phyloP scores from a whole-genome alignment of 2,329 filamentous ascomycete genomes.

The Ophiostoma angusticollis region DNA sequence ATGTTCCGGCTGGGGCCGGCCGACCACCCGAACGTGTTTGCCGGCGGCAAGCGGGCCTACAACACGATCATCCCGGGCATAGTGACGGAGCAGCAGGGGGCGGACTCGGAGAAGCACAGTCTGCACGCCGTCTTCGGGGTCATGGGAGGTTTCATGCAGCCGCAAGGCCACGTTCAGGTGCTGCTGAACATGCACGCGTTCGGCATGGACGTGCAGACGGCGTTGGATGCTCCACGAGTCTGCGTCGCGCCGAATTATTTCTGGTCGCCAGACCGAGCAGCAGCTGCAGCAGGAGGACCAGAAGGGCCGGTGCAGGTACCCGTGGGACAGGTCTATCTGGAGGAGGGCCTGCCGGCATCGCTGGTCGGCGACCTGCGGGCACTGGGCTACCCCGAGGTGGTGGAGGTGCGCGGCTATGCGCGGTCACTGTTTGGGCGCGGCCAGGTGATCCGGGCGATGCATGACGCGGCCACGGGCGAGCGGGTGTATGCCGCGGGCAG shows the following conservation, averaged over 20 bases:
- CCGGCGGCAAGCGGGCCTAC: slow-evolving; percentile 74
- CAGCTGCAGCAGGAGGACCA: slow-evolving; percentile 35
- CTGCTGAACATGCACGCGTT: slow-evolving; percentile 78
- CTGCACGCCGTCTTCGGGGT: slow-evolving; percentile 46
- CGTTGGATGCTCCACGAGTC: slow-evolving; percentile 75
- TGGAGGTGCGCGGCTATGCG: slow-evolving; percentile 49
- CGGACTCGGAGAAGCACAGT: neutral
- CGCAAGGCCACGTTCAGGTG: slow-evolving; percentile 87
- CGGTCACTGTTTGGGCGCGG: slow-evolving; percentile 69
- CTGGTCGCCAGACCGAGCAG: slow-evolving; percentile 26
- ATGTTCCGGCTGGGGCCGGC: slow-evolving; percentile 59
- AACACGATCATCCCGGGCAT: slow-evolving; percentile 93
- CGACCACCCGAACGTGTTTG: slow-evolving; percentile 65
- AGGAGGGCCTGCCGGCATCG: slow-evolving; percentile 62
- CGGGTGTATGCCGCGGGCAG: slow-evolving; percentile 77
- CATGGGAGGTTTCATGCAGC: slow-evolving; percentile 97
- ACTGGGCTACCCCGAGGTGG: slow-evolving; percentile 59
- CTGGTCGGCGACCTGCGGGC: slow-evolving; percentile 50
- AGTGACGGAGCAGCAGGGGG: slow-evolving; percentile 52
- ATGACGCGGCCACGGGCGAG: slow-evolving; percentile 52
- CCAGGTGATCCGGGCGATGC: slow-evolving; percentile 64
- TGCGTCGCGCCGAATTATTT: slow-evolving; percentile 55
- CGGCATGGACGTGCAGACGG: slow-evolving; percentile 66
- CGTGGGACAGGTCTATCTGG: slow-evolving; percentile 58
- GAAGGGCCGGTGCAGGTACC: neutral